Evolutionary conservation across 2,329 filamentous ascomycete genomes (phyloP).

Genomic region (Ceratocystis ficicola): DNA sequence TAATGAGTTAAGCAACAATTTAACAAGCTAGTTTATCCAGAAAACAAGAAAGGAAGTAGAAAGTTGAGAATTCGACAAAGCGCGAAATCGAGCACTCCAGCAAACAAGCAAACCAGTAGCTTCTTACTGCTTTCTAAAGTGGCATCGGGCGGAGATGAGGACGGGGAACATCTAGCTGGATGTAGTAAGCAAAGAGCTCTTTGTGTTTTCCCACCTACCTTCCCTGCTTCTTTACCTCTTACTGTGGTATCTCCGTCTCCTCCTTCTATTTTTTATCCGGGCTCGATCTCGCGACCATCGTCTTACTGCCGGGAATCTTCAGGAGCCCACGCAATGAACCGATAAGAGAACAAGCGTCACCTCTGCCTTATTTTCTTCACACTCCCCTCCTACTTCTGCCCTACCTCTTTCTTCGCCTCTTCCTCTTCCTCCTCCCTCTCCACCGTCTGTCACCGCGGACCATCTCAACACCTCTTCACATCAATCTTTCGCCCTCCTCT

Average conservation of each 20-base stretch:
- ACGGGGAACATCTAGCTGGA: background rate
- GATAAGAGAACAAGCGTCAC: background rate
- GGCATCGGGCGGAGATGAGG: background rate
- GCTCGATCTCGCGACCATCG: background rate
- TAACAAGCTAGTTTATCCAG: too few relatives aligned
- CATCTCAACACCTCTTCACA: background rate
- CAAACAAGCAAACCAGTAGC: background rate
- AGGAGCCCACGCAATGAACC: background rate
- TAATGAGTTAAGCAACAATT: too few relatives aligned
- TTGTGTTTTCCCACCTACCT: background rate
- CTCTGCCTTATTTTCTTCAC: background rate
- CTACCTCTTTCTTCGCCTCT: background rate
- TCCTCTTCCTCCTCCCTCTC: background rate
- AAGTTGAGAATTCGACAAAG: too few relatives aligned
- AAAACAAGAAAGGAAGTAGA: too few relatives aligned
- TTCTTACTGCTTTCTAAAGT: background rate
- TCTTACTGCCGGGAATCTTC: background rate
- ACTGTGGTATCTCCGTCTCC: background rate
- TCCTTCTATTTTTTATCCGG: background rate
- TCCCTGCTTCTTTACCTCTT: background rate
- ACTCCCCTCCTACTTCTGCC: background rate
- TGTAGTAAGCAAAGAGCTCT: background rate
- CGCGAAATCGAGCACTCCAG: background rate
- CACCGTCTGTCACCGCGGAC: background rate
- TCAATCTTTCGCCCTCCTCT: background rate